Percentiles rank a stretch among this genome's conserved stretches.
Conservation (phyloP, 306 rosid genomes). For the Fragaria iinumae region DNA sequence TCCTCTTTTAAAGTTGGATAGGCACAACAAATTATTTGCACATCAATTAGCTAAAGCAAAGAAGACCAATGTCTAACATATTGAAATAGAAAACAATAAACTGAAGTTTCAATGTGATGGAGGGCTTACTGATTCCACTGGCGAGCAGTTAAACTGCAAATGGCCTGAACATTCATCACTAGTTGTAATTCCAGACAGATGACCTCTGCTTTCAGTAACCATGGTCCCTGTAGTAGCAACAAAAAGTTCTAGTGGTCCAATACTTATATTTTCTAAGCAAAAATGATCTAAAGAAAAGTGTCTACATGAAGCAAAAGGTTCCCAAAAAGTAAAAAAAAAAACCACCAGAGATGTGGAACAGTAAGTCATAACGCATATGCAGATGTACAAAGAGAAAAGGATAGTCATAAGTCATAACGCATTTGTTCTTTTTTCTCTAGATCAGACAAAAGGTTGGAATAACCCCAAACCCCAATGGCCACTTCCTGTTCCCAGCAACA, state of each 20-base stretch:
- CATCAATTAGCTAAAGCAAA: background rate
- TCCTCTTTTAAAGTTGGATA: background rate
- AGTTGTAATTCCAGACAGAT: slow-evolving; percentile 8
- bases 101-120: background rate
- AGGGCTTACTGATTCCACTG: slow-evolving; percentile 26
- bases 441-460: background rate
- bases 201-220: background rate
- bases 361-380: background rate
- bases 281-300: background rate
- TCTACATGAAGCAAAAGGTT: background rate
- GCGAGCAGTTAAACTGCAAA: slow-evolving; percentile 24
- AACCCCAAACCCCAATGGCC: background rate
- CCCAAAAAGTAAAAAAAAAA: background rate
- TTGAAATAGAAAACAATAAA: background rate
- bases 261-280: background rate
- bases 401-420: background rate
- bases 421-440: background rate
- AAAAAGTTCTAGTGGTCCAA: background rate
- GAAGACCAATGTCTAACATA: background rate
- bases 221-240: slow-evolving; percentile 15
- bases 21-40: background rate
- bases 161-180: slow-evolving; percentile 12
- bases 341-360: background rate
- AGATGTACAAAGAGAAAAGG: background rate
- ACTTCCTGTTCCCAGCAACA: background rate